Evolutionary conservation across 2,329 filamentous ascomycete genomes (phyloP), one percentile per base, ranked within the genome.

Genomic region (Pseudofabraea citricarpa): DNA sequence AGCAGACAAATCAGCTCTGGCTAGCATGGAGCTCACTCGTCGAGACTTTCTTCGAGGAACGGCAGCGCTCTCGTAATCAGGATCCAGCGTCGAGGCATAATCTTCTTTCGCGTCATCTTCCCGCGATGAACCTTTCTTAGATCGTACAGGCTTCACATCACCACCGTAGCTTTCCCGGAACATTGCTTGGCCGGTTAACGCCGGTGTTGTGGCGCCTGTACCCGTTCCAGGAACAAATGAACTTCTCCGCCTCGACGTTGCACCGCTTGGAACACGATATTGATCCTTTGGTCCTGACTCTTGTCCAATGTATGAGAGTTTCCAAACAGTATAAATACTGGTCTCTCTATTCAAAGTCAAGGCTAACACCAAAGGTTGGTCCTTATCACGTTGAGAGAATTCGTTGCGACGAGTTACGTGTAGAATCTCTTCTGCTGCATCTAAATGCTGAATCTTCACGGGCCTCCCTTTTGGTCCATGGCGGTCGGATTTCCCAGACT

Each of bases 21-120:
- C 90, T 41, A 96, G 73, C 66, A 95, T 77, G 13, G 91, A 97
- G 68, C 93, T 98, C 20, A 97, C 85, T 40, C 93, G 80, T 33
- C 93, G 81, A 15, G 80, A 84, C 48, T 79, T 79, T 46, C 79
- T 71, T 40, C 79, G 68, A 0, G 73, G 74, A 10, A 71, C 70
- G 13, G 73, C 70, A n/a, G 64, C 60, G 9, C 68, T 71, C 43
- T 75, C 70, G 41, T 74, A 75, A 44, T 89, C 85, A 32, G 85
- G 77, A 43, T 87, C 85, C n/a, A 91, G 66, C 1, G 84, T 79
- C 3, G 84, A 75, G 3, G 83, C 84, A 33, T 88, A 70, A 50
- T 87, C 82, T 32, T 59, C 58, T 41, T 48, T 52, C 8, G 47
- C 32, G 35, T 48, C 23, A 16, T 46, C 53, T 7, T 55, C 52